Base-by-base conservation (phyloP, 1,284 basidiomycete genomes). In the Cryptococcus neoformans region DNA sequence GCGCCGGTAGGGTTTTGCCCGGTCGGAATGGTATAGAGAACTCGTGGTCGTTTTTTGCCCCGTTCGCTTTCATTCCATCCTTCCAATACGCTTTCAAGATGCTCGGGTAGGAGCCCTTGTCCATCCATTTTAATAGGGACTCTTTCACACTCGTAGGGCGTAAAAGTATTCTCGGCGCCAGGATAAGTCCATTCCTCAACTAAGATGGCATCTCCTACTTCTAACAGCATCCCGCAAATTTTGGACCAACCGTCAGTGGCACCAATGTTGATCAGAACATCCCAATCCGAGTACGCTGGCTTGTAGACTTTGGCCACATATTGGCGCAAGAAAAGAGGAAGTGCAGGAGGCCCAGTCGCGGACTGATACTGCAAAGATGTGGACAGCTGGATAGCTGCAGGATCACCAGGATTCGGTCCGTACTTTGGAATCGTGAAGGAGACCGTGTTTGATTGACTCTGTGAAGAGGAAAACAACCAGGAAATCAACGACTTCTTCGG, bases 1-100 rank as follows among this genome's bases (percentile, higher is more conserved):
- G 84, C 81, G 39, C 90, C 90, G 6, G 85, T 87, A 1, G 89
- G 89, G 74, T 78, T 92, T 76, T 92, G 89, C 9, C 76, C 77
- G 3, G 74, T 75, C 0, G 78, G 75, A 10, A 78, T 68, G 0
- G 76, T 76, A 63, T 91, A 91, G 70, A 91, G 80, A 16, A 92
- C 82, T 65, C 83, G 85, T 36, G 88, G 89, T 41, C 87, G 59
- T 48, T 61, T 63, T 45, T 62, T 62, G 3, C 71, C 71, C 10
- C 83, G 72, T 14, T 78, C 79, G 6, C 72, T 70, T 56, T 82
- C 83, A 66, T 91, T 83, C 90, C 90, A 92, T 28, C 28, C 28
- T 2, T 75, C 75, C 4, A 92, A 79, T 1, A 88, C 66, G 44
- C 81, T 77, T 16, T 86, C 83, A 44, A 92, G 78, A 42, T 81